Evolutionary conservation across 805 yeast species (phyloP).

Genomic region (Pichia ethanolica): DNA sequence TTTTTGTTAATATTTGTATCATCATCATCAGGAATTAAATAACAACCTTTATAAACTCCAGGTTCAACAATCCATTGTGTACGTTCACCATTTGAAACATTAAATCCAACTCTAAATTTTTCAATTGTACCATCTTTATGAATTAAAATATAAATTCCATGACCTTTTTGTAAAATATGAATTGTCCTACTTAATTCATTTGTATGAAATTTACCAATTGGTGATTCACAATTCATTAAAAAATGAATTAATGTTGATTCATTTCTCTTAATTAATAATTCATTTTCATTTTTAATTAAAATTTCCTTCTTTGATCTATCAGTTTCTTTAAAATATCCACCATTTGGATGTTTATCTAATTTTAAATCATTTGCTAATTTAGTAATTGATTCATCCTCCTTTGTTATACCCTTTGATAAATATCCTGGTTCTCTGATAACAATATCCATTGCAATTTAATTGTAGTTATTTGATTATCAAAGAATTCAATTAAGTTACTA

Average conservation of each 20-base stretch:
- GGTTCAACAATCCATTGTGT: slow-evolving; percentile 62
- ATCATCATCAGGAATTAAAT: slow-evolving; percentile 27
- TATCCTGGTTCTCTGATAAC: slow-evolving; percentile 19
- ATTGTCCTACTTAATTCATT: slow-evolving; percentile 43
- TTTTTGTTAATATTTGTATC: too few species aligned
- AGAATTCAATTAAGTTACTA: too few species aligned
- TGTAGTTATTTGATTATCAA: too few species aligned
- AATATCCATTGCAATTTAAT: too few species aligned
- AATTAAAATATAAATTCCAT: slow-evolving; percentile 47
- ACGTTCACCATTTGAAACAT: slow-evolving; percentile 38
- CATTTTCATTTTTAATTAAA: background rate
- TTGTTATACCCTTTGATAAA: slow-evolving; percentile 7
- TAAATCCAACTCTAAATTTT: slow-evolving; percentile 47
- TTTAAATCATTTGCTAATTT: slow-evolving; percentile 30
- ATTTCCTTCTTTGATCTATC: slow-evolving; percentile 34
- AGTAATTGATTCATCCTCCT: slow-evolving; percentile 18
- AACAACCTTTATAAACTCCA: slow-evolving; percentile 51
- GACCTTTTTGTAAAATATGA: slow-evolving; percentile 48
- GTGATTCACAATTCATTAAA: slow-evolving; percentile 42
- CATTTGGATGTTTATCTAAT: slow-evolving; percentile 43
- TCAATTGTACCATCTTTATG: slow-evolving; percentile 44
- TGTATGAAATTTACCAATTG: slow-evolving; percentile 43
- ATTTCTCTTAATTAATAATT: background rate
- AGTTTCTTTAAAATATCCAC: slow-evolving; percentile 52
- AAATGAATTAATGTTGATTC: slow-evolving; percentile 45